A percentile compares a stretch with the other conserved stretches of the same genome.
Conservation (phyloP, 2,329 filamentous ascomycete genomes). For the Lasiodiplodia gonubiensis region DNA sequence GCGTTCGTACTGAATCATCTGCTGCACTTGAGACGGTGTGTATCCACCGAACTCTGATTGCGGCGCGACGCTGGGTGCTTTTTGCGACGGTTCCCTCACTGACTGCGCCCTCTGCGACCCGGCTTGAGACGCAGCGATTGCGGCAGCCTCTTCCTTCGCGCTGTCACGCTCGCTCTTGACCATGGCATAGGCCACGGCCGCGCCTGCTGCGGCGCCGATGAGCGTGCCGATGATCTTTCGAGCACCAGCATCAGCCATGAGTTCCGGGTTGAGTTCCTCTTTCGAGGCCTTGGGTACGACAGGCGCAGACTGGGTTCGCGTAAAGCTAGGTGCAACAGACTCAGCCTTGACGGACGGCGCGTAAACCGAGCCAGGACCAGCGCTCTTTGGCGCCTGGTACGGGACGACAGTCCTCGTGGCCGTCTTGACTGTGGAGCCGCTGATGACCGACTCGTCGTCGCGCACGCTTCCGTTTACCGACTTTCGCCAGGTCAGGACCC, state of each 20-base stretch:
- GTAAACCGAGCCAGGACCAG: conserved; percentile 32
- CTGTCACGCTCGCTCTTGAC: conserved; percentile 63
- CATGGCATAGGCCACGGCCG: conserved; percentile 77
- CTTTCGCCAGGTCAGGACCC: conserved; percentile 50
- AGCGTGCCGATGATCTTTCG: conserved; percentile 76
- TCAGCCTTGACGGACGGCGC: conserved; percentile 36
- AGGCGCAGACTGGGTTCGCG: conserved; percentile 43
- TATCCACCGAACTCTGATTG: conserved; percentile 9
- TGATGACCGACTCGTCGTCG: conserved; percentile 34
- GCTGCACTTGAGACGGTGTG: conserved; percentile 27
- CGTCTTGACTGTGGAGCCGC: conserved; percentile 31
- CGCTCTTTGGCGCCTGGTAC: conserved; percentile 19
- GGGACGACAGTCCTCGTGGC: conserved; percentile 32
- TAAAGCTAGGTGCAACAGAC: conserved; percentile 35
- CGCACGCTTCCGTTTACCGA: conserved; percentile 40
- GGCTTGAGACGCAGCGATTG: conserved; percentile 1
- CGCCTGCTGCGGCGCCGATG: conserved; percentile 78
- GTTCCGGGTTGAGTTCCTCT: conserved; percentile 40
- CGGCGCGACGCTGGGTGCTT: conserved; percentile 18
- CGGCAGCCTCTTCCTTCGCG: conserved; percentile 49
- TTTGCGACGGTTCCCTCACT: conserved; percentile 7
- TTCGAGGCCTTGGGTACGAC: conserved; percentile 35
- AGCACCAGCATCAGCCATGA: conserved; percentile 55
- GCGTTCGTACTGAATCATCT: conserved; percentile 29
- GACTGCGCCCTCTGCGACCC: conserved; percentile 12